phyloP scores from a whole-genome alignment of 108 stramenopile genomes.

The Aurantiochytrium sp. region DNA sequence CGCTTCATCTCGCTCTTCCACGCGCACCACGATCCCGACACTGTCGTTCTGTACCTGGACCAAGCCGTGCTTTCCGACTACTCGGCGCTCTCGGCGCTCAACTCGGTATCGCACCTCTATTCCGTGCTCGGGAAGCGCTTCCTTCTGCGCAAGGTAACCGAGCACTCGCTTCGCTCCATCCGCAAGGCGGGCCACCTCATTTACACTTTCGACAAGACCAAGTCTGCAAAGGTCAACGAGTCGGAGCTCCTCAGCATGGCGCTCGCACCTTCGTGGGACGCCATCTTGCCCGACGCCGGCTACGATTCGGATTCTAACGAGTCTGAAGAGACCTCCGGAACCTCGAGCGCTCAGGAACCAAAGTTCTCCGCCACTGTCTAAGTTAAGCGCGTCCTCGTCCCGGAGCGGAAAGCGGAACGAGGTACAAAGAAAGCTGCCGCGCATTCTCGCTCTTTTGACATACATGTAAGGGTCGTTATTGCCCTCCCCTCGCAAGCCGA shows the following conservation, averaged over 20 bases:
- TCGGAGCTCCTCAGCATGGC: not conserved
- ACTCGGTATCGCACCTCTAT: constrained; percentile 35
- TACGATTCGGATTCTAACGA: not conserved
- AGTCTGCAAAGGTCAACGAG: not conserved
- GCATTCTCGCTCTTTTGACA: no score
- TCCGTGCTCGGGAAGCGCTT: constrained; percentile 34
- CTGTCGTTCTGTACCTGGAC: constrained; percentile 41
- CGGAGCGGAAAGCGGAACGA: no score
- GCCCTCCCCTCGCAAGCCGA: no score
- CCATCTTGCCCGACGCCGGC: not conserved
- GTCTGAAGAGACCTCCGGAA: no score
- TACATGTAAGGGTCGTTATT: no score
- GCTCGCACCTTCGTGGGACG: constrained; percentile 3
- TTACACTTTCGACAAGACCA: not conserved
- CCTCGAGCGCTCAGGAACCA: no score
- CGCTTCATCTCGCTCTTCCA: constrained; percentile 34
- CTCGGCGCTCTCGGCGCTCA: constrained; percentile 42
- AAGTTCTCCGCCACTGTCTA: no score
- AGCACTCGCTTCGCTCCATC: constrained; percentile 22
- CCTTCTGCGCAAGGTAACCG: constrained; percentile 39
- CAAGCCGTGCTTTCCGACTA: constrained; percentile 42
- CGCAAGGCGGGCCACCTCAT: constrained; percentile 6
- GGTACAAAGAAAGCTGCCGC: no score
- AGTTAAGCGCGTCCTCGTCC: no score
- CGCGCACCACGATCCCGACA: constrained; percentile 39